Evolutionary conservation across 345 rosid species (phyloP), one percentile per base, ranked within the genome.

Genomic region (Chamaenerion angustifolium): DNA sequence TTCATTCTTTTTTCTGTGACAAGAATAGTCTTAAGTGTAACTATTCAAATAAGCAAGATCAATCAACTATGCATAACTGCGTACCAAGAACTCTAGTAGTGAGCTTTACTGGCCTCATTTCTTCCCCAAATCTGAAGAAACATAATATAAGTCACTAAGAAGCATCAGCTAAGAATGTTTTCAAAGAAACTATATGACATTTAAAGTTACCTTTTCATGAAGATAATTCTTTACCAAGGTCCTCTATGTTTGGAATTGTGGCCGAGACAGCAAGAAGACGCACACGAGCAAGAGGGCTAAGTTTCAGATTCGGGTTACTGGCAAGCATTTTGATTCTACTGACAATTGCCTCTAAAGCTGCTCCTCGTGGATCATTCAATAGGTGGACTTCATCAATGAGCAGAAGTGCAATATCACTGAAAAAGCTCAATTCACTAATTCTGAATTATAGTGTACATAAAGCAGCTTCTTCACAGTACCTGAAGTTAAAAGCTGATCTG

Each of bases 101-200:
- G 79, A 92, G 71, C 80, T 92, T 92, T 45, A 92, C 95, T 54
- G 98, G 98, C 68, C 98, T 80, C 98, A 92, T 87, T 80, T 92
- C 98, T 77, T 92, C 96, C 65, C 96, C 96, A 76, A 92, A 92
- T 77, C 98, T 92, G 74, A 55, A 56, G 23, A 67, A 57, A 46
- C 49, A 52, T 58, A 42, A 59, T 45, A 52, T 58, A 23, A 55
- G 50, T 56, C 45, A 52, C 52, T 53, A 55, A 61, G 44, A 46
- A 40, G 48, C 57, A 8, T 46, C 19, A 43, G 2, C 35, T 8
- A 35, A 12, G 23, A 13, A 46, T 51, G 56, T 12, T 19, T 11
- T 43, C 8, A 14, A 4, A 14, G 35, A 45, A 21, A 6, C n/a
- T 12, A 16, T 16, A 18, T 40, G 14, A 45, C 31, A 42, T n/a